These are phyloP conservation scores for Ustilago shanxiensis DNA, from an alignment of 1,284 basidiomycete genomes.

Conservation along the genomic window DNA sequence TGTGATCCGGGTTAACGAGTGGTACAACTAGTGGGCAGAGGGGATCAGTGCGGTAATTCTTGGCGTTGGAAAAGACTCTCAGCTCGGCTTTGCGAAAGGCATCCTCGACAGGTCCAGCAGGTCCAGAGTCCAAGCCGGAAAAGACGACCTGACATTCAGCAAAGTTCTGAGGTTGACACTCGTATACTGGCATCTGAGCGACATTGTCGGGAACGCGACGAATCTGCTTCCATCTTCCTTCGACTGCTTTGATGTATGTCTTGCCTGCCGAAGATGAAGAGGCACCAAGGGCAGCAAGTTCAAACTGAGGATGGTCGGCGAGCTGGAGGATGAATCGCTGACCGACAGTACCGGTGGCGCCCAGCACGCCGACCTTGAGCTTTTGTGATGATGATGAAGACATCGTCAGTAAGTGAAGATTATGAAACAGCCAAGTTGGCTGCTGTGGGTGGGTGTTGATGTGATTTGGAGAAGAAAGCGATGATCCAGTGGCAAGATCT, in stretches of 20 bases:
- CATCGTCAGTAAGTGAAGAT: background rate
- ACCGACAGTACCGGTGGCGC: slow-evolving; percentile 82
- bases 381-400: slow-evolving; percentile 56
- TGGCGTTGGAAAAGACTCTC: slow-evolving; percentile 97
- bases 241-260: slow-evolving; percentile 79
- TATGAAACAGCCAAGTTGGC: background rate
- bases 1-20: slow-evolving; percentile 90
- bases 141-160: slow-evolving; percentile 88
- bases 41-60: slow-evolving; percentile 93
- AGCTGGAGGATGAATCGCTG: slow-evolving; percentile 86
- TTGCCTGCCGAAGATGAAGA: slow-evolving; percentile 90
- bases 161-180: slow-evolving; percentile 85
- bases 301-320: slow-evolving; percentile 89
- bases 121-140: slow-evolving; percentile 93
- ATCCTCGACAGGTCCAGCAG: slow-evolving; percentile 91
- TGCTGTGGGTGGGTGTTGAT: background rate
- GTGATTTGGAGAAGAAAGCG: background rate
- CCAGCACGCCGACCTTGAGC: slow-evolving; percentile 90
- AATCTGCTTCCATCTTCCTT: slow-evolving; percentile 87
- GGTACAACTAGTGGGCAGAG: slow-evolving; percentile 97
- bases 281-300: slow-evolving; percentile 87
- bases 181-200: slow-evolving; percentile 79
- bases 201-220: slow-evolving; percentile 80
- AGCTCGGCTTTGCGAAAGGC: slow-evolving; percentile 89
- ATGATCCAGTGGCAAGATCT: background rate